Conservation (phyloP, 108 stramenopile species). For the Nitzschia sp. region DNA sequence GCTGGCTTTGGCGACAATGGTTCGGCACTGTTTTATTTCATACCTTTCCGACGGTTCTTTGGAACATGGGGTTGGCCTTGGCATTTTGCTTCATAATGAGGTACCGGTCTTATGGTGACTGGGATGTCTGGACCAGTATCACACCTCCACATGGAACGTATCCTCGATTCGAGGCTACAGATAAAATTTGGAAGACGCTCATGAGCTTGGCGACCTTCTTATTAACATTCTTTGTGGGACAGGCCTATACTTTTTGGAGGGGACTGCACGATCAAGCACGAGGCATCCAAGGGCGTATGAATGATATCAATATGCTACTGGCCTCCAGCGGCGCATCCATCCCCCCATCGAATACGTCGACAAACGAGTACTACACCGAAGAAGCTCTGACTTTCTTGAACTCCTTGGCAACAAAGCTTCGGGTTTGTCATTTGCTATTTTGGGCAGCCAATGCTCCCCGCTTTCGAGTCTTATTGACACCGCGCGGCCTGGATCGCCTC, state of each 20-base stretch:
- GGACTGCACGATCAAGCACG: slow-evolving; percentile 28
- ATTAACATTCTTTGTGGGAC: slow-evolving; percentile 50
- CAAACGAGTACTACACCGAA: slow-evolving; percentile 20
- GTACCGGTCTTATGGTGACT: slow-evolving; percentile 11
- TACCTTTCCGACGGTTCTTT: slow-evolving; percentile 8
- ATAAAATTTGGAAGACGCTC: slow-evolving; percentile 47
- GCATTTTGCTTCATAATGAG: slow-evolving; percentile 15
- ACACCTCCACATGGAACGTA: background rate
- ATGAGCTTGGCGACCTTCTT: slow-evolving; percentile 54
- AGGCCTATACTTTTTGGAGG: slow-evolving; percentile 53
- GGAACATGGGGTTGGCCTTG: slow-evolving; percentile 32
- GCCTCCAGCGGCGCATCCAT: slow-evolving; percentile 26
- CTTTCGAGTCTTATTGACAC: slow-evolving; percentile 30
- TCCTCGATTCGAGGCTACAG: slow-evolving; percentile 7
- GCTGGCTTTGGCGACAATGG: slow-evolving; percentile 47
- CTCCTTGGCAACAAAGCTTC: slow-evolving; percentile 6
- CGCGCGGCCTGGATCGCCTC: slow-evolving; percentile 31
- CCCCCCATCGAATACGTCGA: background rate
- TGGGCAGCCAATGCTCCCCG: slow-evolving; percentile 34
- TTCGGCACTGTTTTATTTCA: slow-evolving; percentile 27
- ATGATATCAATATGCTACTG: slow-evolving; percentile 38
- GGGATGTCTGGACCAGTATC: slow-evolving; percentile 5
- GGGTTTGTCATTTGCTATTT: slow-evolving; percentile 34
- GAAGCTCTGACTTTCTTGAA: slow-evolving; percentile 29
- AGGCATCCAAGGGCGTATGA: slow-evolving; percentile 41